Evolutionary conservation across 768 basidiomycete species (phyloP), one percentile per base, ranked within the genome.

Genomic region (Amyloporia xantha): DNA sequence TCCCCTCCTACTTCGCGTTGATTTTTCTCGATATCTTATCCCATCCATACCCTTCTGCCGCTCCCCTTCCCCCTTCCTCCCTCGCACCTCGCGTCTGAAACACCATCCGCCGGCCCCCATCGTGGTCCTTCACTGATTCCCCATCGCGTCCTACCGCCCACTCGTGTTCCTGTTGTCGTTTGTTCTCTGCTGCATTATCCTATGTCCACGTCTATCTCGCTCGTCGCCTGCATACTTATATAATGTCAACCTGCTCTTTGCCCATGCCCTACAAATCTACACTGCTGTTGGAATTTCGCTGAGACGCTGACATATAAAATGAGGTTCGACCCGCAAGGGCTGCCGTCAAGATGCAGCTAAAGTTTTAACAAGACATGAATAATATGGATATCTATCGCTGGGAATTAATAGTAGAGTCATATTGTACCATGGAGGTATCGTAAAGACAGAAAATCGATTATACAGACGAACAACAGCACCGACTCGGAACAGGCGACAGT

Each of bases 181-280:
- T 45, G 21, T 45, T n/a, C 44, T 35, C 20, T 35, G 25, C 17
- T 45, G 9, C 28, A 36, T 28, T 17, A 35, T 30, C 23, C 43
- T 27, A 27, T 44, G 43, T 44, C 44, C 44, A 35, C 44, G 26
- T 24, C 33, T 37, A 28, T 28, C 54, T 60, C 48, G 57, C 55
- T 59, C 55, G 53, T 59, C 56, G 50, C 33, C 54, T 55, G 55
- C 62, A 57, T 50, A 54, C 44, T 50, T 57, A 51, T 52, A 57
- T 53, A 55, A 52, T 55, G 46, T 41, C 27, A 39, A 37, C 27
- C 40, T 41, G 40, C 44, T 48, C 26, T 33, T 28, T 43, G 42
- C 42, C 42, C 26, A 43, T 28, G 42, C 21, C 19, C 10, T n/a
- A 25, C 3, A 43, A 10, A 33, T 33, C 7, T 33, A 33, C 30